Evolutionary conservation across 768 basidiomycete species (phyloP).

Genomic region (Pleurotus citrinopileatus): DNA sequence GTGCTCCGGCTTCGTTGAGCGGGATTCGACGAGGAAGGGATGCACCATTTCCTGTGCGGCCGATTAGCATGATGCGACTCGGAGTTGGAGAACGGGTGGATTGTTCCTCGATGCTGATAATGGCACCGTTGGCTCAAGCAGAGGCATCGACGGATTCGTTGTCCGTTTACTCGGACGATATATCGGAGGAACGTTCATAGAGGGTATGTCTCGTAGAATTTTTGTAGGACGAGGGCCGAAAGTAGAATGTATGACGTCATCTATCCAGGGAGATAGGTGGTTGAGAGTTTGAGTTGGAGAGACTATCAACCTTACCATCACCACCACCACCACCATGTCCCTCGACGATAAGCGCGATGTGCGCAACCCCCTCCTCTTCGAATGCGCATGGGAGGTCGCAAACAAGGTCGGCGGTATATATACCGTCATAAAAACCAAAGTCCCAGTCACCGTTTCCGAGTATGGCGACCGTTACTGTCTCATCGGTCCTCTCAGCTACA

Average conservation of each 20-base stretch:
- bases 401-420: conserved; percentile 99
- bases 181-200: not conserved
- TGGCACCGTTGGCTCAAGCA: not conserved
- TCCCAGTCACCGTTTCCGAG: conserved; percentile 95
- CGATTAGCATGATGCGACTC: not conserved
- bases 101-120: not conserved
- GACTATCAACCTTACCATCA: conserved; percentile 11
- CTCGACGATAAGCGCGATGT: conserved; percentile 61
- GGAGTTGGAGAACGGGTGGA: not conserved
- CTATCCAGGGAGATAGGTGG: not conserved
- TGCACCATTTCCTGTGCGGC: not conserved
- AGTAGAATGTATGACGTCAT: conserved; percentile 4
- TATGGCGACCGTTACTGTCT: conserved; percentile 94
- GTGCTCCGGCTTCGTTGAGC: not conserved
- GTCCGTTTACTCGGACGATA: conserved; percentile 6
- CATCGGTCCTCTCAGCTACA: conserved; percentile 98
- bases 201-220: not conserved
- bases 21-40: conserved; percentile 1
- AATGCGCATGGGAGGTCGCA: conserved; percentile 97
- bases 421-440: conserved; percentile 99
- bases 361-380: conserved; percentile 80
- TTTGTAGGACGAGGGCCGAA: not conserved
- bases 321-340: conserved; percentile 25
- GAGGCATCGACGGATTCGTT: conserved; percentile 2
- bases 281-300: conserved; percentile 5